phyloP scores from a whole-genome alignment of 1,284 basidiomycete genomes.

The Moesziomyces globuligerus region DNA sequence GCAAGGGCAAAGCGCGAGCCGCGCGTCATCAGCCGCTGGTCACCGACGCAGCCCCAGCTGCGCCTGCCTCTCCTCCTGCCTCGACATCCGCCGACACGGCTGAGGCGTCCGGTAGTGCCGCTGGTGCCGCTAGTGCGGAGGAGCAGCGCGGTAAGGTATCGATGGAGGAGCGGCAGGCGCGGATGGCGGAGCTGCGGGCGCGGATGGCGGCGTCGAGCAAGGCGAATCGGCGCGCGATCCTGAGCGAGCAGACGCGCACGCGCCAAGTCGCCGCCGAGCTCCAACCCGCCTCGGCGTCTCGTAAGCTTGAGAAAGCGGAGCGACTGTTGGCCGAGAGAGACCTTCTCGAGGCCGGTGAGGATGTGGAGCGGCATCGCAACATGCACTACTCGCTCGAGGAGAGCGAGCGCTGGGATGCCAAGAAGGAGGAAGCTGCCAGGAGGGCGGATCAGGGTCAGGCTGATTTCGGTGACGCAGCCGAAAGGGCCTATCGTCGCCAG shows the following conservation, averaged over 20 bases:
- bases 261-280: constrained; percentile 36
- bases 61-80: neutral
- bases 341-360: constrained; percentile 83
- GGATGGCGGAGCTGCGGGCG: constrained; percentile 22
- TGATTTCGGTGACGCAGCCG: constrained; percentile 90
- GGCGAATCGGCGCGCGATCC: constrained; percentile 58
- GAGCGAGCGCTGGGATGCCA: constrained; percentile 92
- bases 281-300: constrained; percentile 19
- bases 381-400: constrained; percentile 95
- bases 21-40: constrained; percentile 25
- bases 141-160: too few species aligned
- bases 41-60: neutral
- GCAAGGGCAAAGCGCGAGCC: constrained; percentile 26
- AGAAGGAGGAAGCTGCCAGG: constrained; percentile 78
- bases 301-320: constrained; percentile 75
- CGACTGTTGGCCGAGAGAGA: constrained; percentile 85
- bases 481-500: constrained; percentile 89
- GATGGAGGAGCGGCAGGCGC: constrained; percentile 34
- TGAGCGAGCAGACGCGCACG: constrained; percentile 45
- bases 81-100: neutral
- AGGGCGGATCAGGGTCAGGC: constrained; percentile 83
- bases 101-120: too few species aligned
- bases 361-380: constrained; percentile 79
- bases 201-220: constrained; percentile 48
- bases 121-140: too few species aligned